Percentiles rank a stretch among this genome's conserved stretches.
Evolutionary conservation across 139 green algal genomes (phyloP).

Genomic region (Coccomyxa sp.): DNA sequence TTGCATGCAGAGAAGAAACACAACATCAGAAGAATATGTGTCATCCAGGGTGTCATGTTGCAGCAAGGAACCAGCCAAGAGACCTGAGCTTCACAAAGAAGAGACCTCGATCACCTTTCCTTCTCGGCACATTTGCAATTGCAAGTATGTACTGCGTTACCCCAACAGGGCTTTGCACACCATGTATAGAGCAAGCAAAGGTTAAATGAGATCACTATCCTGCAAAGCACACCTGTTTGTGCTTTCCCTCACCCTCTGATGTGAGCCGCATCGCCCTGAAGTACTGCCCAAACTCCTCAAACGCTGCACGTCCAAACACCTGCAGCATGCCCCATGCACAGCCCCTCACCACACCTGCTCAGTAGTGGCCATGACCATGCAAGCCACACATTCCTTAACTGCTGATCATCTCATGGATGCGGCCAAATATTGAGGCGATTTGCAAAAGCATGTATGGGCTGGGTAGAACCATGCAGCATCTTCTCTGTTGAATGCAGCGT

Average conservation of each 20-base stretch:
- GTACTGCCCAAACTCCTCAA: slow-evolving; percentile 10
- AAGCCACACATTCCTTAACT: background rate
- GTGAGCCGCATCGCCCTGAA: slow-evolving; percentile 41
- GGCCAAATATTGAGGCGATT: no score
- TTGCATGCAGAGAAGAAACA: no score
- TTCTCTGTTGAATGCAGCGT: no score
- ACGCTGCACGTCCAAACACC: slow-evolving; percentile 26
- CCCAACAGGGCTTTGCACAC: no score
- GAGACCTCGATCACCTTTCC: background rate
- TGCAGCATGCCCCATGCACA: background rate
- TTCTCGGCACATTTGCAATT: background rate
- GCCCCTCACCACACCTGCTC: background rate
- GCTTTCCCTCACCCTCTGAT: slow-evolving; percentile 7
- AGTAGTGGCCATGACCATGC: background rate
- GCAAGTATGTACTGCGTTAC: background rate
- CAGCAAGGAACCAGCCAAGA: background rate
- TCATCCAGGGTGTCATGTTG: background rate
- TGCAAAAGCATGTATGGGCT: no score
- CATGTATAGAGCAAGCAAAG: background rate
- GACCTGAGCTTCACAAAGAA: background rate
- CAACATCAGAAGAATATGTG: background rate
- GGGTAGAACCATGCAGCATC: no score
- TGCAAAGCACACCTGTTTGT: slow-evolving; percentile 2
- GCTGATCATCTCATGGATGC: background rate
- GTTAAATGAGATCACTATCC: background rate